Evolutionary conservation across 2,329 filamentous ascomycete genomes (phyloP), one percentile per base, ranked within the genome.

Genomic region (Trichoderma breve): DNA sequence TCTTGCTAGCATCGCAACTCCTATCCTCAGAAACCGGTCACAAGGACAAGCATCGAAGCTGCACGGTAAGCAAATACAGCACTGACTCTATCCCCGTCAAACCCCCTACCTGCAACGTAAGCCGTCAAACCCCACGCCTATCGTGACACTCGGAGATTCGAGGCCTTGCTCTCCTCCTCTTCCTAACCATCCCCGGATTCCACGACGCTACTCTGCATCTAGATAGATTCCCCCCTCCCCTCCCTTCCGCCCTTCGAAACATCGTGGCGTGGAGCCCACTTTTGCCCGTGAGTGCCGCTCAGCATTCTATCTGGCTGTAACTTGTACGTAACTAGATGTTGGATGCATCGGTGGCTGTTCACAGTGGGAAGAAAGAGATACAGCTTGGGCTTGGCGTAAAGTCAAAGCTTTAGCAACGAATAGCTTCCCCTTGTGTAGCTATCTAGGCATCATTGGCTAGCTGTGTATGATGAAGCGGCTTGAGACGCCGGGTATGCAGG

Each of bases 201-300:
- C n/a, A 24, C 6, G 9, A 51, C 39, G 39, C 26, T 51, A 64
- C 62, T 32, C 26, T n/a, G n/a, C 4, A 64, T 64, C 39, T 64
- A 32, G 62, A 64, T 32, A 39, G 15, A 18, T 43, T 15, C 24
- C 30, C 15, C 30, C 63, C 15, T 24, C 32, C 30, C 32, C 51
- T 14, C 30, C 14, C 24, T 28, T 65, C 43, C 24, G 51, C 8
- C 55, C 55, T 67, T 36, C 18, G 47, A 53, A 60, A 43, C 51
- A 30, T 43, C 32, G 34, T 24, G 55, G 47, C 26, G 6, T 24
- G 36, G 39, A 68, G 39, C 65, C 65, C 65, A 68, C 65, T 68
- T 68, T 68, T 60, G 55, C 65, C 65, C 65, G 65, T 51, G 26
- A 66, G 15, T 26, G 36, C 65, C 65, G 65, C 65, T 68, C 65